phyloP scores from a whole-genome alignment of 306 rosid genomes.

The Nissolia schottii region DNA sequence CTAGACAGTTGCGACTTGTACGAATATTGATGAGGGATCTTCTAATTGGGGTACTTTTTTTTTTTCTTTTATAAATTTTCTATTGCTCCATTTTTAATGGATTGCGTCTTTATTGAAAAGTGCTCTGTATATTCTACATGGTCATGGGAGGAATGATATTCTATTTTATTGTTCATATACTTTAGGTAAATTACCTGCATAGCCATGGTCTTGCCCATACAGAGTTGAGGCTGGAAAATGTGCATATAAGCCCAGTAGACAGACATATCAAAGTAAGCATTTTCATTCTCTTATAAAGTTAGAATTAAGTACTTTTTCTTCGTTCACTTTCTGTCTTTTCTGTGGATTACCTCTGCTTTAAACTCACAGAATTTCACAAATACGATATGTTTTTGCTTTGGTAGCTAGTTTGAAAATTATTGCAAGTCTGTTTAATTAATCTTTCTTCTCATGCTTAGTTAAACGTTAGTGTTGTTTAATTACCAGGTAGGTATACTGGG shows the following conservation, averaged over 20 bases:
- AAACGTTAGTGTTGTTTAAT: constrained; percentile 1
- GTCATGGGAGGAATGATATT: constrained; percentile 20
- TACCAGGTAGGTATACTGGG: constrained; percentile 91
- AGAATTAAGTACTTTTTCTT: not conserved
- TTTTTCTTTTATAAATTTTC: not conserved
- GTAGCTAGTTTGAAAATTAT: not conserved
- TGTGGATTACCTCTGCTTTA: constrained; percentile 13
- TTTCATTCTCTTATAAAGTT: not conserved
- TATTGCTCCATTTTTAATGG: not conserved
- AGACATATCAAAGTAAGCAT: constrained; percentile 92
- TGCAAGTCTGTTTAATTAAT: not conserved
- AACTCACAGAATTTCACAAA: constrained; percentile 6
- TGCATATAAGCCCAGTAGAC: constrained; percentile 95
- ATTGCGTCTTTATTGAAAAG: not conserved
- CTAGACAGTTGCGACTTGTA: constrained; percentile 76
- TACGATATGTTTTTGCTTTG: not conserved
- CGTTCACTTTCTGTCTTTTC: constrained; percentile 12
- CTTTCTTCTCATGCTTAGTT: constrained; percentile 16
- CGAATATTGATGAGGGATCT: constrained; percentile 97
- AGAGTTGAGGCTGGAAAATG: constrained; percentile 88
- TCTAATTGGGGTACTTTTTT: constrained; percentile 70
- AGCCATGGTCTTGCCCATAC: constrained; percentile 99
- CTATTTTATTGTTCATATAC: constrained; percentile 24
- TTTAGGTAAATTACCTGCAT: constrained; percentile 92
- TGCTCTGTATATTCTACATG: not conserved